Percentiles rank a stretch among this genome's conserved stretches.
Conservation (phyloP, 768 basidiomycete species). For the Rhizopogon vulgaris region DNA sequence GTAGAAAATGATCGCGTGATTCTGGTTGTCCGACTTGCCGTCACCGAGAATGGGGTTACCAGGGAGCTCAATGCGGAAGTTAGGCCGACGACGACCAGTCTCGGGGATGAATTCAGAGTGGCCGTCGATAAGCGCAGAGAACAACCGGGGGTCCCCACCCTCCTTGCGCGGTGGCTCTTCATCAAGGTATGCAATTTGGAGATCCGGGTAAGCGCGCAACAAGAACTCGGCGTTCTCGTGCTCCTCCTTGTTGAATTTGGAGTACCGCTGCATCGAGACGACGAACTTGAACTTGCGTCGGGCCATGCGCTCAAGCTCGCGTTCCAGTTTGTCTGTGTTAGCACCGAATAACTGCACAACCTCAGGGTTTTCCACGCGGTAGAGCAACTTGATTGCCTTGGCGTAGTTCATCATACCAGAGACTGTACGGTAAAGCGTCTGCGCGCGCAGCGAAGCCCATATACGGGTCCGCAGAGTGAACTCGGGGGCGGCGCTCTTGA, state of each 20-base stretch:
- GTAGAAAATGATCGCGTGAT: slow-evolving; percentile 99
- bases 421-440: slow-evolving; percentile 97
- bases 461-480: slow-evolving; percentile 98
- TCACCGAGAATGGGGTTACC: slow-evolving; percentile 99
- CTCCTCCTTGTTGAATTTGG: slow-evolving; percentile 99
- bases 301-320: slow-evolving; percentile 96
- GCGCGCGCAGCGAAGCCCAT: slow-evolving; percentile 97
- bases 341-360: slow-evolving; percentile 96
- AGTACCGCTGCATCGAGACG: slow-evolving; percentile 98
- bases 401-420: slow-evolving; percentile 99
- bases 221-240: slow-evolving; percentile 98
- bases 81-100: slow-evolving; percentile 83
- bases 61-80: slow-evolving; percentile 97
- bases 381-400: slow-evolving; percentile 98
- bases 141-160: slow-evolving; percentile 91
- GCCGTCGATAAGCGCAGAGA: slow-evolving; percentile 94
- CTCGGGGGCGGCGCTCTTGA: slow-evolving; percentile 98
- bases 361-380: slow-evolving; percentile 98
- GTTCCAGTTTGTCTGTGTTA: slow-evolving; percentile 94
- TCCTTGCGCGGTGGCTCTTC: slow-evolving; percentile 93
- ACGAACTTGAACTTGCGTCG: slow-evolving; percentile 98
- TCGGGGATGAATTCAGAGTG: slow-evolving; percentile 94
- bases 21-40: slow-evolving; percentile 99
- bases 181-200: slow-evolving; percentile 97
- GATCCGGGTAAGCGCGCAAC: slow-evolving; percentile 93